Base-by-base conservation (phyloP, 805 yeast species). In the Metschnikowia baotianmanensis region DNA sequence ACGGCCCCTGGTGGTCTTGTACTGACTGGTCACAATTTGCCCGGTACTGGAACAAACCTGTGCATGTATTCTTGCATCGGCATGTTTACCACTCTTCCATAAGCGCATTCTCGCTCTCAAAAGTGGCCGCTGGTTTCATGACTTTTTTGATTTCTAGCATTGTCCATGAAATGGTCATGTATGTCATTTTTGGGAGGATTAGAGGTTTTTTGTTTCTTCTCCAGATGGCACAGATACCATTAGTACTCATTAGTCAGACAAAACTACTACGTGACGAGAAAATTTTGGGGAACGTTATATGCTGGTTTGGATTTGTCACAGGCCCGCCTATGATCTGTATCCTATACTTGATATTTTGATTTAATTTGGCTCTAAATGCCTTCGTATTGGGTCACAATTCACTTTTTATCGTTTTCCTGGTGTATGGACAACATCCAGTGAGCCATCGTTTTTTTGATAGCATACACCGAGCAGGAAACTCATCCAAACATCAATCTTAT, bases 1-100 rank as follows among this genome's bases (percentile, higher is more conserved):
- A 95, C 58, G 91, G 95, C 3, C 86, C 88, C 31, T 95, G 99
- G 99, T 93, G 99, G 99, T 87, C 90, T 53, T 86, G 95, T 46
- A 79, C 83, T 15, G 84, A 87, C 30, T 93, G 97, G 96, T 86
- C 86, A 42, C 90, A 90, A 58, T 93, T 86, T 61, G 83, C 96
- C 9, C 73, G 97, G 49, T 80, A 85, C 47, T 95, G 99, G 99
- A 93, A 93, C 59, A 76, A 78, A 8, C 96, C 98, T 0, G 98
- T 93, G 17, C 96, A 93, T 60, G 77, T 80, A 55, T 93, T 93
- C 52, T 67, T 93, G 44, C 68, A 90, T 32, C 76, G 98, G 50
- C 99, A 95, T 58, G 98, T 93, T 2, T 95, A 93, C 61, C 96
- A 90, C 58, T 82, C 95, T 19, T 80, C 93, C 8, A 85, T 91